Evolutionary conservation across 2,329 filamentous ascomycete genomes (phyloP).

Genomic region (Aureobasidium sp.): DNA sequence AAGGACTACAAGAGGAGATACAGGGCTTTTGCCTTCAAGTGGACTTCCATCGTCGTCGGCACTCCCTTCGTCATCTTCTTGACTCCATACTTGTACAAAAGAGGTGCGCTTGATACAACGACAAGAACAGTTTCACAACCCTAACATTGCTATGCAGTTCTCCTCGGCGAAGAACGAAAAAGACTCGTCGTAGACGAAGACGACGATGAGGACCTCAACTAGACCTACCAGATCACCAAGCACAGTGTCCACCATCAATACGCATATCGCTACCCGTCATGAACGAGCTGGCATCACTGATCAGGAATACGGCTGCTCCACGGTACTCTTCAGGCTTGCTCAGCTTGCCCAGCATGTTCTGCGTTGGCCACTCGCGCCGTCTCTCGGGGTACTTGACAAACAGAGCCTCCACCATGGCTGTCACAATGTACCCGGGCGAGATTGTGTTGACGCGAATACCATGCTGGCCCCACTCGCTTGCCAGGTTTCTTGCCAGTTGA

Average conservation of each 20-base stretch:
- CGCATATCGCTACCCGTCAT: constrained; percentile 47
- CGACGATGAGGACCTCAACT: constrained; percentile 1
- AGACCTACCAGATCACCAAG: constrained; percentile 33
- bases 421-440: constrained; percentile 71
- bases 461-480: constrained; percentile 62
- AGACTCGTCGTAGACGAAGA: neutral
- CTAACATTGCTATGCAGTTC: constrained; percentile 1
- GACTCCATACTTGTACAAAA: neutral
- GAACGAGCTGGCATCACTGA: constrained; percentile 39
- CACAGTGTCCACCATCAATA: constrained; percentile 46
- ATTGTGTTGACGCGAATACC: constrained; percentile 75
- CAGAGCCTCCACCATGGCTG: constrained; percentile 73
- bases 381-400: constrained; percentile 67
- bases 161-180: constrained; percentile 3
- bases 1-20: constrained; percentile 1
- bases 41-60: neutral
- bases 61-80: neutral
- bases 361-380: constrained; percentile 60
- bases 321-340: constrained; percentile 29
- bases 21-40: neutral
- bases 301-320: constrained; percentile 30
- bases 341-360: constrained; percentile 66
- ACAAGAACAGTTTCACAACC: neutral
- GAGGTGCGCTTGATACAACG: neutral
- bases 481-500: constrained; percentile 62